Evolutionary conservation across 768 basidiomycete genomes (phyloP).

Genomic region (Podaxis sp.): DNA sequence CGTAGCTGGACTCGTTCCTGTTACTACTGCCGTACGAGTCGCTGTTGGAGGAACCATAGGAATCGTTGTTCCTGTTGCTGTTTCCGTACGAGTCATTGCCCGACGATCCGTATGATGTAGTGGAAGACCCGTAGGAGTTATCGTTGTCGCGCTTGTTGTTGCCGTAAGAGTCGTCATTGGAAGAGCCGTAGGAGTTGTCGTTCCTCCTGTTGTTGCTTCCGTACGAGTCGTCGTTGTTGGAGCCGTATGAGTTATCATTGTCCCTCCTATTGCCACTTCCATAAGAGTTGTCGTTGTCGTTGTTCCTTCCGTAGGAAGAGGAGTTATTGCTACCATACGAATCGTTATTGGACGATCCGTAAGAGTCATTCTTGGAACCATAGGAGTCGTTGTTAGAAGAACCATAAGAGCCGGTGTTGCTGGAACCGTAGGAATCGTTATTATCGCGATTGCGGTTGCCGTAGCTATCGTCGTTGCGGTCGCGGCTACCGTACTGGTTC

Average conservation of each 20-base stretch:
- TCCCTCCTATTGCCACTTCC: not conserved
- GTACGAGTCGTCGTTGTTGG: constrained; percentile 20
- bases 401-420: not conserved
- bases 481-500: not conserved
- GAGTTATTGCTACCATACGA: constrained; percentile 16
- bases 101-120: not conserved
- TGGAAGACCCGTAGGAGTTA: not conserved
- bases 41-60: not conserved
- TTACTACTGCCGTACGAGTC: constrained; percentile 23
- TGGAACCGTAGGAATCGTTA: constrained; percentile 14
- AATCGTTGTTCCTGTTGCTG: constrained; percentile 9
- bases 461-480: not conserved
- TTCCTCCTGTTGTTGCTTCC: constrained; percentile 12
- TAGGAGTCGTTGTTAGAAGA: constrained; percentile 13
- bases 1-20: constrained; percentile 17
- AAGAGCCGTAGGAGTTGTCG: constrained; percentile 16
- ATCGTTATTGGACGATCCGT: constrained; percentile 13
- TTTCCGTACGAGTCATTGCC: not conserved
- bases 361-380: not conserved
- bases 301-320: constrained; percentile 14
- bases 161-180: constrained; percentile 24
- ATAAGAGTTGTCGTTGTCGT: constrained; percentile 21
- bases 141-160: constrained; percentile 4
- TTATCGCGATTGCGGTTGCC: not conserved
- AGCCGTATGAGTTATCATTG: not conserved